These are phyloP conservation scores for Xylaria bambusicola DNA, from an alignment of 495 filamentous ascomycete genomes.

Conservation along the genomic window DNA sequence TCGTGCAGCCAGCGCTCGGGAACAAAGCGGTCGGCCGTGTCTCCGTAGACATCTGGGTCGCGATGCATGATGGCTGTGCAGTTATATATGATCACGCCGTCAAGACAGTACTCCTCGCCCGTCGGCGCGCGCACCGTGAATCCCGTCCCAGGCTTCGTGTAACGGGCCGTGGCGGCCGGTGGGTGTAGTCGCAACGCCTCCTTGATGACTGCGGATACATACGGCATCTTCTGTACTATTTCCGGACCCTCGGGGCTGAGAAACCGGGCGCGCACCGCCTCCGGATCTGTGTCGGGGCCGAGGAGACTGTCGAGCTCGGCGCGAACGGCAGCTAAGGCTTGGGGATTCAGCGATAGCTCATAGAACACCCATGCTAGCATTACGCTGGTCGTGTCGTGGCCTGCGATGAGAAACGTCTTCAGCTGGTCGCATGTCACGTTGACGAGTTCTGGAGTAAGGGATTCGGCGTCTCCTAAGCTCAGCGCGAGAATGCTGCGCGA, in stretches of 20 bases:
- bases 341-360: conserved; percentile 40
- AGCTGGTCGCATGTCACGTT: conserved; percentile 11
- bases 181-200: conserved; percentile 44
- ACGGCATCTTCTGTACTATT: conserved; percentile 36
- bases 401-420: conserved; percentile 36
- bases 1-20: conserved; percentile 57
- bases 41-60: conserved; percentile 53
- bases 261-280: conserved; percentile 15
- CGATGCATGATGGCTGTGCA: conserved; percentile 49
- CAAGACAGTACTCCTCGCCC: conserved; percentile 55
- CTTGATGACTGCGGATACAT: conserved; percentile 45
- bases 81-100: conserved; percentile 49
- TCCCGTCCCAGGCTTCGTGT: conserved; percentile 24
- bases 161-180: conserved; percentile 27
- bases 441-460: not conserved
- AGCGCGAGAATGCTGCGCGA: not conserved
- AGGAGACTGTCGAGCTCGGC: conserved; percentile 40
- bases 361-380: conserved; percentile 33
- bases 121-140: conserved; percentile 41
- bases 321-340: conserved; percentile 30
- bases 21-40: conserved; percentile 51
- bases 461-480: not conserved
- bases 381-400: conserved; percentile 37
- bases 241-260: conserved; percentile 34
- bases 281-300: not conserved